These are phyloP conservation scores for Nicotiana paniculata DNA, from an alignment of 257 asterid species.

Conservation along the genomic window DNA sequence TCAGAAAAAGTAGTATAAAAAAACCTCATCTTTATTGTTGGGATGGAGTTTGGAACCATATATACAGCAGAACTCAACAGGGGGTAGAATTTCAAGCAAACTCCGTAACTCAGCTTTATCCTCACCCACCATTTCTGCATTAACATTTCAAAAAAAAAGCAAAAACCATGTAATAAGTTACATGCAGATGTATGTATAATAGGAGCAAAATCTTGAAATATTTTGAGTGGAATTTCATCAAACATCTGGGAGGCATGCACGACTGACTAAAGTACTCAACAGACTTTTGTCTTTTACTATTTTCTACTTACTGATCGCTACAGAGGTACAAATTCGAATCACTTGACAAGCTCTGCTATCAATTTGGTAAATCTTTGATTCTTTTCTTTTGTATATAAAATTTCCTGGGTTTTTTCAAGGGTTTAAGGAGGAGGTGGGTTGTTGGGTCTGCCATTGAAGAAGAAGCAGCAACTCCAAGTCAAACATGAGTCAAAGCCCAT, in stretches of 20 bases:
- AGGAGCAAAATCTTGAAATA: not conserved
- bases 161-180: not conserved
- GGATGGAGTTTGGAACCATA: conserved; percentile 90
- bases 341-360: not conserved
- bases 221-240: conserved; percentile 23
- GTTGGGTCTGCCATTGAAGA: not conserved
- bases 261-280: not conserved
- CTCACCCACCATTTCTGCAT: conserved; percentile 29
- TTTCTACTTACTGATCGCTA: not conserved
- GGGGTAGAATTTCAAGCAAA: conserved; percentile 66
- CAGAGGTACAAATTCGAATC: not conserved
- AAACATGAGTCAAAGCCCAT: not conserved
- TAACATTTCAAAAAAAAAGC: not conserved
- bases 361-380: not conserved
- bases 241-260: conserved; percentile 9
- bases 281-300: no score
- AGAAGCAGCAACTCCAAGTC: not conserved
- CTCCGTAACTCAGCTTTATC: conserved; percentile 26
- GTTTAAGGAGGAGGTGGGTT: not conserved
- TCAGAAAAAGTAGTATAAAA: not conserved
- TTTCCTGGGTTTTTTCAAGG: not conserved
- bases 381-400: not conserved
- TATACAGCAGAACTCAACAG: conserved; percentile 70
- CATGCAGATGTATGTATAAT: not conserved
- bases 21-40: conserved; percentile 65